Conservation (phyloP, 768 basidiomycete species). For the Cantharellus anzutake region DNA sequence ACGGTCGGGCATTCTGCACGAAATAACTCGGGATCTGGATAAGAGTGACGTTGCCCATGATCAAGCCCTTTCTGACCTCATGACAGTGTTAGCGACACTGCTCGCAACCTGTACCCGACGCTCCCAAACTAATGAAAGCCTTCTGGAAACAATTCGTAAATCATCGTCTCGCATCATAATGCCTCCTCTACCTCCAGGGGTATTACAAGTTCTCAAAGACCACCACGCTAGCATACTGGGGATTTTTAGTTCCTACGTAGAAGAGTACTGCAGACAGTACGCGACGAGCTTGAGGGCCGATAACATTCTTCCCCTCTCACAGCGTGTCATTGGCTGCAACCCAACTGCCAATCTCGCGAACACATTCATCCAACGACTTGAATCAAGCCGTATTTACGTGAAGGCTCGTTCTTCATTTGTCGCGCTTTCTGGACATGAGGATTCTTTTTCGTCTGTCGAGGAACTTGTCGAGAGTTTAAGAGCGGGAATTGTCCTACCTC, state of each 20-base stretch:
- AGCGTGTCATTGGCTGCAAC: conserved; percentile 9
- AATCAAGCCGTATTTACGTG: conserved; percentile 22
- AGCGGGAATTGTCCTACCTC: conserved; percentile 16
- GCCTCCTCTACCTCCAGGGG: conserved; percentile 26
- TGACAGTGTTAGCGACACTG: conserved; percentile 41
- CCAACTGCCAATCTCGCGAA: conserved; percentile 6
- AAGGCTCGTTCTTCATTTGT: conserved; percentile 40
- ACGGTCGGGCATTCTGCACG: conserved; percentile 37
- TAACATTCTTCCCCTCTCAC: conserved; percentile 30
- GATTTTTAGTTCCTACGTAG: conserved; percentile 38
- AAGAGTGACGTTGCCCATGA: conserved; percentile 9
- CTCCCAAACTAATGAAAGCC: conserved; percentile 22
- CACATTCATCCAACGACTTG: conserved; percentile 16
- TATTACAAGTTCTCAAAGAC: conserved; percentile 22
- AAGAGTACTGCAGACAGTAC: conserved; percentile 27
- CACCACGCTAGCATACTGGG: conserved; percentile 32
- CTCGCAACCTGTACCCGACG: conserved; percentile 44
- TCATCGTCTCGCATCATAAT: conserved; percentile 41
- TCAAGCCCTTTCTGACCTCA: conserved; percentile 26
- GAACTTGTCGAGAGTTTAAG: conserved; percentile 37
- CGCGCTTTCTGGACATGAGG: conserved; percentile 46
- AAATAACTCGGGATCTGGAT: conserved; percentile 20
- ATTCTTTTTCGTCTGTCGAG: conserved; percentile 29
- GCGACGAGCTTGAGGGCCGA: conserved; percentile 24
- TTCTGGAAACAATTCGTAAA: conserved; percentile 20